Evolutionary conservation across 2,329 filamentous ascomycete genomes (phyloP), one percentile per base, ranked within the genome.

Genomic region (Phialemonium atrogriseum): DNA sequence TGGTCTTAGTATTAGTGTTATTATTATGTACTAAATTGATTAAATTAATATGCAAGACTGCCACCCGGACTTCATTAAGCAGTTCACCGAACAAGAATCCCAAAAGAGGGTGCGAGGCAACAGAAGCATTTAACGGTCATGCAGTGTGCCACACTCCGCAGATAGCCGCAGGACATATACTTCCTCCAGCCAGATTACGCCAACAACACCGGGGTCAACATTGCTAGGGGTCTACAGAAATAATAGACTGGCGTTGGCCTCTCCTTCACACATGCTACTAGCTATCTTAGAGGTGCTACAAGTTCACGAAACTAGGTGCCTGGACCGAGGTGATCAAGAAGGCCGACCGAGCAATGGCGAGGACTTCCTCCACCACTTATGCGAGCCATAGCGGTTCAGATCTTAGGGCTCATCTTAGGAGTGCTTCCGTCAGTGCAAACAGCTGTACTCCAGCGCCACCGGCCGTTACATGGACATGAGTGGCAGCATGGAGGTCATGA

Each of bases 141-240:
- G n/a, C 28, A 44, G 22, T 35, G 31, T 29, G 29, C 24, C 10
- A 28, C 20, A 12, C 32, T 43, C 13, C 41, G 37, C 32, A 10
- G 30, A 15, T 16, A 40, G 26, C 30, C 42, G 5, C 19, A 35
- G 15, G 25, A 28, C 10, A 24, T 35, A 19, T 32, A 24, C 18
- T 44, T 42, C 29, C 17, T 42, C 10, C 35, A 38, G 26, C 39
- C 39, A n/a, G 35, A 19, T 14, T 39, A 33, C 25, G 34, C 41
- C 13, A 31, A 41, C 17, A 22, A 29, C 10, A 36, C 39, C 9
- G 38, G 41, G 30, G 30, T 39, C 17, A 43, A 43, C 29, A 32
- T 42, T 12, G 31, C 31, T 10, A 33, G 37, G 9, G 36, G 41
- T 17, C 28, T 44, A 14, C 35, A 30, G 18, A 44, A 44, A 34